Percentiles rank a stretch among this genome's conserved stretches.
These are phyloP conservation scores for Zoysia japonica DNA, from an alignment of 176 grass and related monocot species.

Conservation along the genomic window DNA sequence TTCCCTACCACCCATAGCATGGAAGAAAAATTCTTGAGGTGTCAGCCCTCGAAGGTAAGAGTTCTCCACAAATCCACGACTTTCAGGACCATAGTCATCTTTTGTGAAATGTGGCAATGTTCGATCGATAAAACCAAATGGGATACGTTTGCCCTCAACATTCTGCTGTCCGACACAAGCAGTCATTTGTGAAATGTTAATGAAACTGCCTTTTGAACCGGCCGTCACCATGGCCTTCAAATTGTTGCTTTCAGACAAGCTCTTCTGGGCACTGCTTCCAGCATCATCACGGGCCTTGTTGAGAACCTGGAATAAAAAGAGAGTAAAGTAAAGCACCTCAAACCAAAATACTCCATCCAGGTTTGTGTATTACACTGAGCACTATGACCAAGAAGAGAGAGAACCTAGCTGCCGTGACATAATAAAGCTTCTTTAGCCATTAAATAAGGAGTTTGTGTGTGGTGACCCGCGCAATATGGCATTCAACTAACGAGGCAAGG, in stretches of 20 bases:
- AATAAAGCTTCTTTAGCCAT: too few species aligned
- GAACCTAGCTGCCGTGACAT: too few species aligned
- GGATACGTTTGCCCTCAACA: slow-evolving; percentile 98
- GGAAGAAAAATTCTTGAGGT: slow-evolving; percentile 94
- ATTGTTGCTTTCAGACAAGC: slow-evolving; percentile 98
- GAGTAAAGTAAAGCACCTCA: slow-evolving; percentile 5
- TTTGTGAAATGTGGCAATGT: slow-evolving; percentile 96
- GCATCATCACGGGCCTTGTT: slow-evolving; percentile 99
- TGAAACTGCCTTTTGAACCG: slow-evolving; percentile 94
- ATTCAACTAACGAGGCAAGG: too few species aligned
- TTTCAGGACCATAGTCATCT: slow-evolving; percentile 88
- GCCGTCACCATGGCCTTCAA: slow-evolving; percentile 98
- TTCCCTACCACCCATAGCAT: slow-evolving; percentile 88
- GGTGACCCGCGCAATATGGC: too few species aligned
- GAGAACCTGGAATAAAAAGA: slow-evolving; percentile 62
- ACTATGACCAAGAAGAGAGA: too few species aligned
- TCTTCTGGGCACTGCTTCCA: slow-evolving; percentile 93
- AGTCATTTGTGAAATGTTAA: slow-evolving; percentile 99
- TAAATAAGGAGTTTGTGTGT: too few species aligned
- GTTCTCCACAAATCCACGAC: slow-evolving; percentile 98
- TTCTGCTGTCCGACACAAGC: slow-evolving; percentile 99
- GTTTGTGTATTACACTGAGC: too few species aligned
- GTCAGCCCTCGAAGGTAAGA: slow-evolving; percentile 96
- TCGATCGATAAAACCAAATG: slow-evolving; percentile 86
- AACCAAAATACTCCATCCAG: not conserved